Conservation (phyloP, 495 filamentous ascomycete genomes). For the Durotheca rogersii region DNA sequence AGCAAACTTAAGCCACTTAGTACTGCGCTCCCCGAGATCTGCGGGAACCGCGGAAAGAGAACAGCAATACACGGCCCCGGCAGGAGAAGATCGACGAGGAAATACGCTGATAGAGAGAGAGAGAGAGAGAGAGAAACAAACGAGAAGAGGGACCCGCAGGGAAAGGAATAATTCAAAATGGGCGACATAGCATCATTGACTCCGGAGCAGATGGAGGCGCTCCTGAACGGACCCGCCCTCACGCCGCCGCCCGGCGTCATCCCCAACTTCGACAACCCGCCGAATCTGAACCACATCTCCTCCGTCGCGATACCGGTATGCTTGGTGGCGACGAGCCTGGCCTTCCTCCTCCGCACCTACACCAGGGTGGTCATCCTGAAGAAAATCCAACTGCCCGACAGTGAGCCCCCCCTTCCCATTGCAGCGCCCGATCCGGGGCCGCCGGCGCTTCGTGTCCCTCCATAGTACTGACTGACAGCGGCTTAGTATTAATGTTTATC, state of each 20-base stretch:
- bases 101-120: no score
- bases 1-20: slow-evolving; percentile 5
- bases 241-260: slow-evolving; percentile 25
- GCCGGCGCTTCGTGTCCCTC: no score
- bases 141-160: slow-evolving; percentile 5
- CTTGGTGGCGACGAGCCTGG: slow-evolving; percentile 11
- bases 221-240: slow-evolving; percentile 31
- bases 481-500: slow-evolving; percentile 21
- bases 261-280: slow-evolving; percentile 31
- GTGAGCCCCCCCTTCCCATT: slow-evolving; percentile 2
- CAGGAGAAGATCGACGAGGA: no score
- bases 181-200: slow-evolving; percentile 12
- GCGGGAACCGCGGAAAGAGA: no score
- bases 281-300: slow-evolving; percentile 30
- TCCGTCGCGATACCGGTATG: slow-evolving; percentile 21
- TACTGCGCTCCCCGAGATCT: background rate
- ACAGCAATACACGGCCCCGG: no score
- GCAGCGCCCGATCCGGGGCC: background rate
- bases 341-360: slow-evolving; percentile 23
- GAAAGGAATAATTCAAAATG: slow-evolving; percentile 13
- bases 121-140: no score
- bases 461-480: background rate
- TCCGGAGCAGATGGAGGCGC: slow-evolving; percentile 9
- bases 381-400: slow-evolving; percentile 23
- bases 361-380: slow-evolving; percentile 20